A percentile compares a stretch with the other conserved stretches of the same genome.
phyloP scores from a whole-genome alignment of 2,329 filamentous ascomycete species.

The Hymenoscyphus linearis region DNA sequence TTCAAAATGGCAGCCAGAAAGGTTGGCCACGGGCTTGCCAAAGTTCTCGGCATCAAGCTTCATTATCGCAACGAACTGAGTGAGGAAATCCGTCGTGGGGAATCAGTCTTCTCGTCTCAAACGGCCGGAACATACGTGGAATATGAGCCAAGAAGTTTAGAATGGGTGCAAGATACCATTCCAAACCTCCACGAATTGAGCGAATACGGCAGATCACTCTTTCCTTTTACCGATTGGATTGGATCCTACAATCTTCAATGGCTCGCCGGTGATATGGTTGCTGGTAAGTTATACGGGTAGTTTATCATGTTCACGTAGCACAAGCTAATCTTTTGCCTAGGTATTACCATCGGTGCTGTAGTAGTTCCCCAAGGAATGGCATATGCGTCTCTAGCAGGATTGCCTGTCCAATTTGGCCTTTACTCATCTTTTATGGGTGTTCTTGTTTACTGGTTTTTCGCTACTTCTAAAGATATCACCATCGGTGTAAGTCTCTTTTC shows the following conservation, averaged over 20 bases:
- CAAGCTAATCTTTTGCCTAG: constrained; percentile 30
- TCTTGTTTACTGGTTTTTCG: constrained; percentile 94
- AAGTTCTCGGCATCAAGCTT: constrained; percentile 76
- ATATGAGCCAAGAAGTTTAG: constrained; percentile 66
- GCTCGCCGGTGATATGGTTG: constrained; percentile 83
- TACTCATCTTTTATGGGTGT: constrained; percentile 97
- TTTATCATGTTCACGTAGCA: neutral
- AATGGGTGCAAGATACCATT: constrained; percentile 62
- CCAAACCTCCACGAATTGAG: constrained; percentile 52
- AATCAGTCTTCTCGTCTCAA: constrained; percentile 70
- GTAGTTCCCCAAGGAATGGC: constrained; percentile 98
- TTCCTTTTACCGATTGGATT: constrained; percentile 91
- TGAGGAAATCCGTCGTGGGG: constrained; percentile 64
- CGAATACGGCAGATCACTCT: constrained; percentile 65
- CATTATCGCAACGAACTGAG: constrained; percentile 57
- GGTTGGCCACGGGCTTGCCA: constrained; percentile 69
- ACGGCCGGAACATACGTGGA: constrained; percentile 79
- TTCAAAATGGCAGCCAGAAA: constrained; percentile 37
- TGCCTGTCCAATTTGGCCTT: constrained; percentile 78
- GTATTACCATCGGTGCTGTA: constrained; percentile 65
- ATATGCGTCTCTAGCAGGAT: constrained; percentile 76
- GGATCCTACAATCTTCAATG: constrained; percentile 82
- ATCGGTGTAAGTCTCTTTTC: constrained; percentile 64
- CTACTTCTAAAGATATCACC: constrained; percentile 96
- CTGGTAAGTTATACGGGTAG: constrained; percentile 49